A percentile compares a stretch with the other conserved stretches of the same genome.
Conservation (phyloP, 192 early-diverging fungal genomes). For the Anaeromyces robustus region DNA sequence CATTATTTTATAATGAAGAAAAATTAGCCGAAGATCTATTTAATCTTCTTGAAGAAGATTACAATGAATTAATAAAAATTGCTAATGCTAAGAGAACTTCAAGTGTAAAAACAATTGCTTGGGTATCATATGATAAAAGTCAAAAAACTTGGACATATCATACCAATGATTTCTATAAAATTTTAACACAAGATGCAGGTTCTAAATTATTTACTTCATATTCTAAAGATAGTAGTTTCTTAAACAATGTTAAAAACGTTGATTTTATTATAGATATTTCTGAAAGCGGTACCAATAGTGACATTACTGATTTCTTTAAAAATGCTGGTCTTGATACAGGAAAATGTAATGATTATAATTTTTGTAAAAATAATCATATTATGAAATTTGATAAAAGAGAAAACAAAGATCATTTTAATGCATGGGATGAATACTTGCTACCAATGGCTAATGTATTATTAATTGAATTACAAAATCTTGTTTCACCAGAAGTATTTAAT, state of each 20-base stretch:
- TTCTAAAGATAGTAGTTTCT: not conserved
- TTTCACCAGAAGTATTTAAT: not conserved
- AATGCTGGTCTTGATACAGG: not conserved
- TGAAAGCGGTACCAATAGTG: not conserved
- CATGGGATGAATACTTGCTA: not conserved
- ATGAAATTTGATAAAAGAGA: not conserved
- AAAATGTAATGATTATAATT: not conserved
- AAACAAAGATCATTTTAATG: not conserved
- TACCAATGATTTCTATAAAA: not conserved
- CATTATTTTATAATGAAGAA: not conserved
- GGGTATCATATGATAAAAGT: not conserved
- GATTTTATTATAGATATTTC: not conserved
- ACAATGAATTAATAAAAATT: not conserved
- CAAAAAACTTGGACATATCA: not conserved
- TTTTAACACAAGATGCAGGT: not conserved
- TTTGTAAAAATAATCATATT: not conserved
- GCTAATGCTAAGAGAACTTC: not conserved
- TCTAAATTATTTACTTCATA: not conserved
- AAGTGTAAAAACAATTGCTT: not conserved
- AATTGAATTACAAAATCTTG: not conserved
- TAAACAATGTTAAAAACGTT: not conserved
- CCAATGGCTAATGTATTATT: not conserved
- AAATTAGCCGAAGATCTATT: not conserved
- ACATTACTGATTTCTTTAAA: not conserved
- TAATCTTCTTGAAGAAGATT: not conserved